Percentiles rank a stretch among this genome's conserved stretches.
These are phyloP conservation scores for Mortierella sp. DNA, from an alignment of 371 early-diverging fungal genomes.

Conservation along the genomic window DNA sequence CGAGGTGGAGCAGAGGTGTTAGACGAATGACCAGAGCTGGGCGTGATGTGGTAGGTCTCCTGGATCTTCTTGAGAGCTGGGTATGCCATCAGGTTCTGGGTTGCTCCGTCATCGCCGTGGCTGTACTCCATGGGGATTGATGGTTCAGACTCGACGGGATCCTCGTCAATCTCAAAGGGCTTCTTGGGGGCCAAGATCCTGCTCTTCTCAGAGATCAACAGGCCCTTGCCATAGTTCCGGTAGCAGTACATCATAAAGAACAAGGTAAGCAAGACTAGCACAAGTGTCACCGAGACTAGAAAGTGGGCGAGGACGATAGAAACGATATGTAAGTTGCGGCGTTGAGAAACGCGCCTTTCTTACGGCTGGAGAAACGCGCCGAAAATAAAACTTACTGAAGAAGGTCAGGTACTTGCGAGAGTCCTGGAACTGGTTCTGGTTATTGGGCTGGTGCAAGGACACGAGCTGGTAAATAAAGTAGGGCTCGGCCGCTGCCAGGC, in stretches of 20 bases:
- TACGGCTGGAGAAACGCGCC: background rate
- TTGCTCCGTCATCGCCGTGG: conserved; percentile 30
- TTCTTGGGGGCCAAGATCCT: conserved; percentile 10
- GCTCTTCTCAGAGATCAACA: conserved; percentile 39
- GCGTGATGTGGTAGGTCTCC: conserved; percentile 34
- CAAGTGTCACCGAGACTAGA: conserved; percentile 47
- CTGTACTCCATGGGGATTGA: conserved; percentile 27
- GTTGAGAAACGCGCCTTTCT: background rate
- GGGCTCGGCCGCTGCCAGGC: conserved; percentile 38
- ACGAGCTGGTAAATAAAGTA: conserved; percentile 51
- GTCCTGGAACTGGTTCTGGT: conserved; percentile 19
- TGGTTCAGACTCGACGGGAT: conserved; percentile 26
- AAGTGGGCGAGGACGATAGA: background rate
- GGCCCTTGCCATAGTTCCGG: conserved; percentile 55
- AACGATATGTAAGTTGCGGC: background rate
- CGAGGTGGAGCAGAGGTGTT: background rate
- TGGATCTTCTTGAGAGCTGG: conserved; percentile 53
- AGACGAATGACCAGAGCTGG: background rate
- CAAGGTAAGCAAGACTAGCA: conserved; percentile 42
- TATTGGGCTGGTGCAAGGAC: conserved; percentile 22
- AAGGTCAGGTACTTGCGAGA: conserved; percentile 53
- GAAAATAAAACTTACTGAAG: conserved; percentile 44
- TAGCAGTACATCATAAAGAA: conserved; percentile 56
- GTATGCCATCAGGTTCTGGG: conserved; percentile 46
- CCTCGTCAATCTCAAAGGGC: conserved; percentile 58